Conservation (phyloP, 331 rosid species). For the Quercus lobata region DNA sequence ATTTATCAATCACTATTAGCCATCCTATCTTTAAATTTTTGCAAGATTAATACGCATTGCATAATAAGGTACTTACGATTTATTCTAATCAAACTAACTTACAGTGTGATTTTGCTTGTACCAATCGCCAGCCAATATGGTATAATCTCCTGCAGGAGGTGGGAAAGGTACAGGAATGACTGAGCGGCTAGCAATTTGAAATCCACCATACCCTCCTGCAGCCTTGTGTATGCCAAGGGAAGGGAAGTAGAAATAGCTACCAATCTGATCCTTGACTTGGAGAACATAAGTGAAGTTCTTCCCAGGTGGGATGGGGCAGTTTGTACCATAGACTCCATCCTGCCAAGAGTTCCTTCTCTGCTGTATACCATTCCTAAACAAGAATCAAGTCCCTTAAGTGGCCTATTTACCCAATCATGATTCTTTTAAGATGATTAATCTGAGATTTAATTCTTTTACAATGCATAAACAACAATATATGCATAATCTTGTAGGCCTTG, state of each 20-base stretch:
- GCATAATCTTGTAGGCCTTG: background rate
- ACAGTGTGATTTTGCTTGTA: slow-evolving; percentile 74
- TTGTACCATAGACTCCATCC: slow-evolving; percentile 85
- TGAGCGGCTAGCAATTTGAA: slow-evolving; percentile 68
- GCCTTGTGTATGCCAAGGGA: slow-evolving; percentile 78
- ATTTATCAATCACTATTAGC: background rate
- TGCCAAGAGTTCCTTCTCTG: slow-evolving; percentile 87
- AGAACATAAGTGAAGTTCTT: slow-evolving; percentile 71
- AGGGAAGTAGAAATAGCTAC: slow-evolving; percentile 84
- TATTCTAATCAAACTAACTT: slow-evolving; percentile 16
- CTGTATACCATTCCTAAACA: slow-evolving; percentile 73
- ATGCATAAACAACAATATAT: background rate
- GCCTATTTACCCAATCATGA: too few species aligned
- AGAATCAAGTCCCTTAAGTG: background rate
- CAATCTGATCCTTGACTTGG: slow-evolving; percentile 88
- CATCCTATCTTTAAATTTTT: background rate
- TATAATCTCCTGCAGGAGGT: slow-evolving; percentile 72
- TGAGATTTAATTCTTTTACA: background rate
- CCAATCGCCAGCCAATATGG: slow-evolving; percentile 78
- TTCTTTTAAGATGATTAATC: background rate
- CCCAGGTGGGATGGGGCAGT: slow-evolving; percentile 84
- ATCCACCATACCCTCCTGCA: slow-evolving; percentile 74
- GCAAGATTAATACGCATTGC: background rate
- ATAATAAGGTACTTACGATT: background rate
- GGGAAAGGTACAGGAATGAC: slow-evolving; percentile 68